These are phyloP conservation scores for Trichomonas gallinae DNA, from an alignment of 208 protist genomes.

Conservation along the genomic window DNA sequence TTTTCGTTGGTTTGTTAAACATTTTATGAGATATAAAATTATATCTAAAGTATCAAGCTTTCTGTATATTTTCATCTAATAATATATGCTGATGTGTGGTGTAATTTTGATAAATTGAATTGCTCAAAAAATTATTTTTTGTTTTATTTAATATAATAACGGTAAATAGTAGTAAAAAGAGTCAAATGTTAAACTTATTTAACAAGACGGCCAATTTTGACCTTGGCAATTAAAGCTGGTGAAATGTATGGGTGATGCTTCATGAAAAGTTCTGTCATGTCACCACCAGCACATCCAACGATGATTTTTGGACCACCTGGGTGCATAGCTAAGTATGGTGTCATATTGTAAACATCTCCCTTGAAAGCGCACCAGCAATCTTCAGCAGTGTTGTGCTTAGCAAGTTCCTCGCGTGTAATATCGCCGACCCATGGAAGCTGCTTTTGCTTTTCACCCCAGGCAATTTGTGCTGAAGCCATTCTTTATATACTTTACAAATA, in stretches of 20 bases:
- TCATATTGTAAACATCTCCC: neutral
- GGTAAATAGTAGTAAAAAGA: no score
- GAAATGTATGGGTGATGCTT: neutral
- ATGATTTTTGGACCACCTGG: neutral
- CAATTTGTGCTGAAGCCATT: neutral
- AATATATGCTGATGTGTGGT: no score
- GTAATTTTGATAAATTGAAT: no score
- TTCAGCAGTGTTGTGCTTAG: neutral
- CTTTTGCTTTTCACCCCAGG: neutral
- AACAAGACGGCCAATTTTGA: neutral
- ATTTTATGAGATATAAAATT: no score
- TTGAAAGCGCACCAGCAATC: conserved; percentile 2
- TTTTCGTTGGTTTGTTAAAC: no score
- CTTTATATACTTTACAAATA: no score
- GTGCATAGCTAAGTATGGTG: neutral
- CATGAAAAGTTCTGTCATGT: neutral
- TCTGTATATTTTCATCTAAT: no score
- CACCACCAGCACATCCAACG: neutral
- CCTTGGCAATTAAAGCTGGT: neutral
- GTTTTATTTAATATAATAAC: no score
- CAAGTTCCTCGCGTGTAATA: neutral
- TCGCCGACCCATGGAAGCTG: neutral
- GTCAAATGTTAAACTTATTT: neutral
- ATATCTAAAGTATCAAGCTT: no score
- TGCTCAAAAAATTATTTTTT: no score